A percentile compares a stretch with the other conserved stretches of the same genome.
phyloP scores from a whole-genome alignment of 2,329 filamentous ascomycete genomes.

The Alternaria alternata region DNA sequence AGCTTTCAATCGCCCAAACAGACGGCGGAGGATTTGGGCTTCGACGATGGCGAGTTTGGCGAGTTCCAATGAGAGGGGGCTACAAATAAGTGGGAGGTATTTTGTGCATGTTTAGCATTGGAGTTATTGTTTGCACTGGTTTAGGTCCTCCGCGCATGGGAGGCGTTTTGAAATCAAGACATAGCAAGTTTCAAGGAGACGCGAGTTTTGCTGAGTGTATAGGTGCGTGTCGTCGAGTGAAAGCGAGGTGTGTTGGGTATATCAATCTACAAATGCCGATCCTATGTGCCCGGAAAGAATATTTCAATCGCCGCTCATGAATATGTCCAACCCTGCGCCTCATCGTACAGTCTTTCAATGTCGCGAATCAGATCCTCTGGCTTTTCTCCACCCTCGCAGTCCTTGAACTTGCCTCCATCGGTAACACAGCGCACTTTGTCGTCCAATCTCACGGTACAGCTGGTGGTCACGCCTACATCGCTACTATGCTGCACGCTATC shows the following conservation, averaged over 20 bases:
- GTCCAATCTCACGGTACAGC: slow-evolving; percentile 69
- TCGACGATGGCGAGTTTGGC: slow-evolving; percentile 88
- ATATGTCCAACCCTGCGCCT: slow-evolving; percentile 41
- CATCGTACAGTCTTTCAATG: slow-evolving; percentile 73
- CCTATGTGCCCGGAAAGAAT: background rate
- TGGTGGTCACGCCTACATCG: slow-evolving; percentile 56
- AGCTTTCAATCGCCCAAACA: slow-evolving; percentile 21
- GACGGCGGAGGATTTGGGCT: slow-evolving; percentile 71
- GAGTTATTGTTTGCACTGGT: slow-evolving; percentile 21
- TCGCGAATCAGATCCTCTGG: slow-evolving; percentile 78
- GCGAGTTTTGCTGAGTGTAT: background rate
- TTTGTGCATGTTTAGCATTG: slow-evolving; percentile 28
- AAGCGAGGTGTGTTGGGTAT: background rate
- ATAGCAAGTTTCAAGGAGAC: background rate
- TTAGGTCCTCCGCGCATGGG: slow-evolving; percentile 27
- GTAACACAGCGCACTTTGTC: slow-evolving; percentile 83
- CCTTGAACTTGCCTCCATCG: slow-evolving; percentile 79
- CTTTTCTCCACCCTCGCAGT: slow-evolving; percentile 74
- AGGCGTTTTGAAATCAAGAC: slow-evolving; percentile 21
- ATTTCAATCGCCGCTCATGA: background rate
- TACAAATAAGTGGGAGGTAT: background rate
- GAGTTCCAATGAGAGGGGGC: slow-evolving; percentile 70
- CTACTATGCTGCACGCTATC: slow-evolving; percentile 71
- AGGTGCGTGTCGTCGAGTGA: background rate
- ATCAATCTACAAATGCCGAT: slow-evolving; percentile 6